These are phyloP conservation scores for Astragalus glycyphyllos DNA, from an alignment of 306 rosid genomes.

Conservation along the genomic window DNA sequence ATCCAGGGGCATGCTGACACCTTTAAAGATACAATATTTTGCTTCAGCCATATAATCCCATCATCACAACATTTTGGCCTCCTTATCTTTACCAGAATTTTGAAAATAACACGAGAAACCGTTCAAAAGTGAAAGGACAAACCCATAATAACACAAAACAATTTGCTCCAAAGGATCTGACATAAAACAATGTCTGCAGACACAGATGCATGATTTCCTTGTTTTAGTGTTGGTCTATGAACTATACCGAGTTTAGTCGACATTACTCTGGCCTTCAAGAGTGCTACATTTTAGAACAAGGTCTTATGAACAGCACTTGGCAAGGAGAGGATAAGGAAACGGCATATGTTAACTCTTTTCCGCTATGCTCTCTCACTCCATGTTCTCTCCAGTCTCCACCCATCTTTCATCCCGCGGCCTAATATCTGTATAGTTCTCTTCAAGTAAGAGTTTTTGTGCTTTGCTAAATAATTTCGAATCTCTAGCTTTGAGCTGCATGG, in stretches of 20 bases:
- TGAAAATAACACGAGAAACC: slow-evolving; percentile 1
- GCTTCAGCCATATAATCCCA: slow-evolving; percentile 29
- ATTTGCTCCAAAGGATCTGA: slow-evolving; percentile 9
- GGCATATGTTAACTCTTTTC: slow-evolving; percentile 27
- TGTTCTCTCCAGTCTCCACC: slow-evolving; percentile 13
- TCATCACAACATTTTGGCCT: slow-evolving; percentile 15
- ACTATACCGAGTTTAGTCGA: slow-evolving; percentile 21
- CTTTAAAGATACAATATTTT: slow-evolving; percentile 24
- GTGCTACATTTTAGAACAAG: slow-evolving; percentile 28
- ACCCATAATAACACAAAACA: slow-evolving; percentile 21
- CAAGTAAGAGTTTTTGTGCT: slow-evolving; percentile 15
- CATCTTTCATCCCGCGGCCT: slow-evolving; percentile 25
- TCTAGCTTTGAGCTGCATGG: slow-evolving; percentile 23
- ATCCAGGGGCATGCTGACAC: slow-evolving; percentile 26
- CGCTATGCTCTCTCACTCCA: background rate
- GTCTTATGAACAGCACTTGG: slow-evolving; percentile 20
- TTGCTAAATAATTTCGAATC: slow-evolving; percentile 10
- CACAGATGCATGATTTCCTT: slow-evolving; percentile 3
- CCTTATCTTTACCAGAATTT: background rate
- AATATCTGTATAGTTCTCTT: slow-evolving; percentile 12
- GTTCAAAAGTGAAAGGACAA: slow-evolving; percentile 27
- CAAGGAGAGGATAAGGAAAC: slow-evolving; percentile 35
- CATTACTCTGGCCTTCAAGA: slow-evolving; percentile 12
- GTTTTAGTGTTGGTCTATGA: slow-evolving; percentile 13
- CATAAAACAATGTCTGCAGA: slow-evolving; percentile 4